A percentile compares a stretch with the other conserved stretches of the same genome.
phyloP scores from a whole-genome alignment of 352 stramenopile species.

The Globisporangium ultimum region DNA sequence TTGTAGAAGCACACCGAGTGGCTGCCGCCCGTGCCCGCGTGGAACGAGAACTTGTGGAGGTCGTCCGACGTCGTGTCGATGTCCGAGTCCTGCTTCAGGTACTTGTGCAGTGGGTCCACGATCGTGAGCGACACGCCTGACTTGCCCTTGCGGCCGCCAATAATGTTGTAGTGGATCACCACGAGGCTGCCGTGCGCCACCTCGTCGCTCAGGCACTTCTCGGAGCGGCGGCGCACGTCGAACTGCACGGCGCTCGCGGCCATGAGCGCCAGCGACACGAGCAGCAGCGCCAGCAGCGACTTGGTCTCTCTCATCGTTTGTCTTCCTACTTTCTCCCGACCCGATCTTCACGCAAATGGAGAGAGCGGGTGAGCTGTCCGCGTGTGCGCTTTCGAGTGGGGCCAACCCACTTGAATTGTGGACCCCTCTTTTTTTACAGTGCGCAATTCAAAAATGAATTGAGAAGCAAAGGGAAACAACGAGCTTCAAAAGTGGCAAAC shows the following conservation, averaged over 20 bases:
- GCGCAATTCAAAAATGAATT: constrained; percentile 2
- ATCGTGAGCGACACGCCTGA: constrained; percentile 69
- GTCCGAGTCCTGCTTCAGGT: constrained; percentile 82
- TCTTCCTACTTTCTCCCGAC: background rate
- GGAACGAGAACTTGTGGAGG: constrained; percentile 84
- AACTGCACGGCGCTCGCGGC: constrained; percentile 62
- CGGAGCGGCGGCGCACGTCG: constrained; percentile 52
- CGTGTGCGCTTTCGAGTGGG: background rate
- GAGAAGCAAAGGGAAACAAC: background rate
- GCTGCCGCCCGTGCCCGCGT: constrained; percentile 57
- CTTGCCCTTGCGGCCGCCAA: constrained; percentile 57
- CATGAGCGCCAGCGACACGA: constrained; percentile 20
- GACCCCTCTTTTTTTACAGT: background rate
- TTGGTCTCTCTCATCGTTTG: background rate
- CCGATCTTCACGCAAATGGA: background rate
- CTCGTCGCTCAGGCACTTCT: constrained; percentile 87
- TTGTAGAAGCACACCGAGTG: constrained; percentile 85
- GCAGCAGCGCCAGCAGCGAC: constrained; percentile 26
- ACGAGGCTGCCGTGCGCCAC: constrained; percentile 74
- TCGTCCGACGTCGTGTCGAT: constrained; percentile 80
- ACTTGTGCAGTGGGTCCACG: constrained; percentile 71
- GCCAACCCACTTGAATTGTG: background rate
- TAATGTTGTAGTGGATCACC: constrained; percentile 82
- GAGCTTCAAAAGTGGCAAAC: background rate
- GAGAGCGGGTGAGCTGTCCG: background rate